Evolutionary conservation across 306 rosid species (phyloP).

Genomic region (Ziziphus jujuba): DNA sequence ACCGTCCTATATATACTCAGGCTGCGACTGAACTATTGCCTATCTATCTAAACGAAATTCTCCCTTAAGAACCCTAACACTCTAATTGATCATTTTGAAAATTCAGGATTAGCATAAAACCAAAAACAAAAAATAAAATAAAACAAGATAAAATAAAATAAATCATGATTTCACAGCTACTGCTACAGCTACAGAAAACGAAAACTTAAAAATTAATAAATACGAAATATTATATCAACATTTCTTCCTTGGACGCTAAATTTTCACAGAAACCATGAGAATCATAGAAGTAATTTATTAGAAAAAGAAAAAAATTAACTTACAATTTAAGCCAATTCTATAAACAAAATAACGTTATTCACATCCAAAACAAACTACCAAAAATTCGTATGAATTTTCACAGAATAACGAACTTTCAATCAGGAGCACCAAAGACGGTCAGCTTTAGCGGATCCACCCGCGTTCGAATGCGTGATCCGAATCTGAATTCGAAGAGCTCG

Average conservation of each 20-base stretch:
- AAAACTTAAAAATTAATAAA: neutral
- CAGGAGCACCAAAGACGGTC: slow-evolving; percentile 27
- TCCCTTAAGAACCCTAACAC: too few relatives aligned
- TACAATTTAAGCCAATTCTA: slow-evolving; percentile 18
- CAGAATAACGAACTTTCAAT: slow-evolving; percentile 45
- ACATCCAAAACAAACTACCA: neutral
- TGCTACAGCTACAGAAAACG: too few relatives aligned
- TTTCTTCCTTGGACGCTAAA: neutral
- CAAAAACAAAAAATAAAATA: too few relatives aligned
- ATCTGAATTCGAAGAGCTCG: slow-evolving; percentile 31
- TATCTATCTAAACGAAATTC: too few relatives aligned
- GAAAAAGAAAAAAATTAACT: slow-evolving; percentile 22
- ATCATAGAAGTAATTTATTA: neutral
- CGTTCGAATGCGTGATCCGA: neutral
- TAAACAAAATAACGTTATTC: slow-evolving; percentile 28
- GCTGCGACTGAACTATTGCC: too few relatives aligned
- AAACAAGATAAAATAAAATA: too few relatives aligned
- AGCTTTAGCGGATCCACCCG: neutral
- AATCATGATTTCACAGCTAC: too few relatives aligned
- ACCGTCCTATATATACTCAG: too few relatives aligned
- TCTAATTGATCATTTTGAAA: too few relatives aligned
- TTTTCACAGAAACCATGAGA: neutral
- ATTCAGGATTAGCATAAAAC: too few relatives aligned
- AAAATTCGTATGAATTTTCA: slow-evolving; percentile 14
- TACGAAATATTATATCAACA: neutral